These are phyloP conservation scores for Dioscorea cayenensis DNA, from an alignment of 116 monocot species.

Conservation along the genomic window DNA sequence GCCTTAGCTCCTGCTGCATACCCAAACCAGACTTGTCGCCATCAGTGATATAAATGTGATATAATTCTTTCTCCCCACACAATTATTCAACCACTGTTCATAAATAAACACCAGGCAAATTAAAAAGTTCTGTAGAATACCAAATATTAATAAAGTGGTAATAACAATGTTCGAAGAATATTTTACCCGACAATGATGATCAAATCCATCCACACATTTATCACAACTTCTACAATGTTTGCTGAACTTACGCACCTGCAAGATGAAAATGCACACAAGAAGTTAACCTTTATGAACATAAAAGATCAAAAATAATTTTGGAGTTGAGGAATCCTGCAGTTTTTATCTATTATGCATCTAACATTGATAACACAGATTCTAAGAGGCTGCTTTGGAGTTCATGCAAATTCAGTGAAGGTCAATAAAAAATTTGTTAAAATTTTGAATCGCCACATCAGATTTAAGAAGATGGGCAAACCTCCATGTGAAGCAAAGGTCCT, in stretches of 20 bases:
- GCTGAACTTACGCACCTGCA: slow-evolving; percentile 87
- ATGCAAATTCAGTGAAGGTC: no score
- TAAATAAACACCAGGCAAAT: background rate
- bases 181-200: slow-evolving; percentile 95
- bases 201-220: slow-evolving; percentile 99
- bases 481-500: no score
- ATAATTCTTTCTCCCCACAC: slow-evolving; percentile 98
- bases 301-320: no score
- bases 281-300: no score
- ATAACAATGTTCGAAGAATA: slow-evolving; percentile 1
- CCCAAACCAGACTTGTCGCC: slow-evolving; percentile 91
- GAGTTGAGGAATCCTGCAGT: no score
- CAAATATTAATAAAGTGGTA: slow-evolving; percentile 2
- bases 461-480: no score
- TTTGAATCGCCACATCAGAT: no score
- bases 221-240: slow-evolving; percentile 99
- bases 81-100: slow-evolving; percentile 96
- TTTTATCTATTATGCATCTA: no score
- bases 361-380: no score
- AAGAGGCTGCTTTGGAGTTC: no score
- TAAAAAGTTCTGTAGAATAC: background rate
- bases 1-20: slow-evolving; percentile 7
- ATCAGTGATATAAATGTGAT: slow-evolving; percentile 85
- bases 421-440: no score
- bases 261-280: background rate